phyloP scores from a whole-genome alignment of 1,284 basidiomycete genomes.

The Apiotrichum siamense region DNA sequence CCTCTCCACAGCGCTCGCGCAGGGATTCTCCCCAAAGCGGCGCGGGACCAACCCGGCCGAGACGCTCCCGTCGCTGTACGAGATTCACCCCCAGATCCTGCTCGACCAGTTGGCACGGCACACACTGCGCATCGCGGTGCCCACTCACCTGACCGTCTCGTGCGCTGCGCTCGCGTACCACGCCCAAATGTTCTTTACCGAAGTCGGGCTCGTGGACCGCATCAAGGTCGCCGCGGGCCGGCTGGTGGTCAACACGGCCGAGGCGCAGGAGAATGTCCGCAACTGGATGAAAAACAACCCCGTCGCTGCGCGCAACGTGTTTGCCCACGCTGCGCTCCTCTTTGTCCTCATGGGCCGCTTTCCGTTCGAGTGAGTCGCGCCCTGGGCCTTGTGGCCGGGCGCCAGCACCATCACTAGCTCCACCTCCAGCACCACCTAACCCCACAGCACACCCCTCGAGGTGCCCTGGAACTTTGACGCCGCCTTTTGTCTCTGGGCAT shows the following conservation, averaged over 20 bases:
- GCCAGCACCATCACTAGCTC: too few relatives aligned
- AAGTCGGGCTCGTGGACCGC: slow-evolving; percentile 14
- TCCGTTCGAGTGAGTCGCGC: slow-evolving; percentile 16
- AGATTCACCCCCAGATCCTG: slow-evolving; percentile 18
- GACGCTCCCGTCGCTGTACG: slow-evolving; percentile 6
- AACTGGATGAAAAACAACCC: slow-evolving; percentile 13
- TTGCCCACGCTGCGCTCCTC: slow-evolving; percentile 22
- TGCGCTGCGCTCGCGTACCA: slow-evolving; percentile 25
- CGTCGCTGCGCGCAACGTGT: slow-evolving; percentile 6
- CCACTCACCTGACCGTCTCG: slow-evolving; percentile 16
- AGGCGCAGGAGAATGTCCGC: not conserved
- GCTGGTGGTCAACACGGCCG: not conserved
- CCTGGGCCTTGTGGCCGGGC: not conserved
- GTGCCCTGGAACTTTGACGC: slow-evolving; percentile 23
- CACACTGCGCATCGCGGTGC: slow-evolving; percentile 10
- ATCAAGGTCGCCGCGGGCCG: slow-evolving; percentile 24
- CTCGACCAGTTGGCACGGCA: slow-evolving; percentile 18
- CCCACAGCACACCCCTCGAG: slow-evolving; percentile 19
- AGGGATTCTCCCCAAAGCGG: not conserved
- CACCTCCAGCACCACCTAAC: not conserved
- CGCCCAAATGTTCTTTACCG: slow-evolving; percentile 19
- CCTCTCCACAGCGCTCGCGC: slow-evolving; percentile 11
- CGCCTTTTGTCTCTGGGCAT: slow-evolving; percentile 22
- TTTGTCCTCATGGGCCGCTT: slow-evolving; percentile 15
- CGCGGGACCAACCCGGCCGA: not conserved